phyloP scores from a whole-genome alignment of 805 yeast species.

The Barnettozyma pratensis region DNA sequence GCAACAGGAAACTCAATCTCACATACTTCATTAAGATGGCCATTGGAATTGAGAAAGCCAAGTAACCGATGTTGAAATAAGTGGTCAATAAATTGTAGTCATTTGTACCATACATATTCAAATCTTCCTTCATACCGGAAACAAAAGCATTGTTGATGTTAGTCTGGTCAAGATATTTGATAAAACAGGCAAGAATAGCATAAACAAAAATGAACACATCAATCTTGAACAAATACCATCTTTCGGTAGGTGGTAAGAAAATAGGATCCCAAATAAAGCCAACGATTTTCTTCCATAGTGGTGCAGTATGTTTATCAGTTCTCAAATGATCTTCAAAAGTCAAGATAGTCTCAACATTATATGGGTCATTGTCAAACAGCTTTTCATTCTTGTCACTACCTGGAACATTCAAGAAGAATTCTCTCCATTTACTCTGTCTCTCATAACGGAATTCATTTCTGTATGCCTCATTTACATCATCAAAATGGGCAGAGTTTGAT shows the following conservation, averaged over 20 bases:
- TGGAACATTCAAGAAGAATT: constrained; percentile 1
- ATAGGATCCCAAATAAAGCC: constrained; percentile 10
- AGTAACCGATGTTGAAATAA: constrained; percentile 11
- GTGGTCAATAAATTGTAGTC: constrained; percentile 36
- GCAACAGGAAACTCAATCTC: constrained; percentile 8
- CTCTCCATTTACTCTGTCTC: neutral
- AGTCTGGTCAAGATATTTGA: constrained; percentile 51
- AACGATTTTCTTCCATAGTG: constrained; percentile 7
- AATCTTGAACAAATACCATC: constrained; percentile 8
- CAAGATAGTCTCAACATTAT: constrained; percentile 6
- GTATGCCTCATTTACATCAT: neutral
- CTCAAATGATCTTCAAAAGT: constrained; percentile 3
- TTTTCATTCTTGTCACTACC: constrained; percentile 2
- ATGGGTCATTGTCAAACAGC: constrained; percentile 8
- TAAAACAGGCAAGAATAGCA: constrained; percentile 19
- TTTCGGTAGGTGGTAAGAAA: constrained; percentile 8
- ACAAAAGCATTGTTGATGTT: constrained; percentile 61
- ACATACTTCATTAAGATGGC: constrained; percentile 2
- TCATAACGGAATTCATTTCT: neutral
- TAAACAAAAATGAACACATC: constrained; percentile 12
- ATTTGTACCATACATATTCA: constrained; percentile 48
- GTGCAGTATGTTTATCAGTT: constrained; percentile 1
- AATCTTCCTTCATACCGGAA: constrained; percentile 51
- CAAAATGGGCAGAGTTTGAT: neutral
- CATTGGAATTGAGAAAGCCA: constrained; percentile 3